Conservation (phyloP, 106 monocot species). For the Iris macrosiphon region DNA sequence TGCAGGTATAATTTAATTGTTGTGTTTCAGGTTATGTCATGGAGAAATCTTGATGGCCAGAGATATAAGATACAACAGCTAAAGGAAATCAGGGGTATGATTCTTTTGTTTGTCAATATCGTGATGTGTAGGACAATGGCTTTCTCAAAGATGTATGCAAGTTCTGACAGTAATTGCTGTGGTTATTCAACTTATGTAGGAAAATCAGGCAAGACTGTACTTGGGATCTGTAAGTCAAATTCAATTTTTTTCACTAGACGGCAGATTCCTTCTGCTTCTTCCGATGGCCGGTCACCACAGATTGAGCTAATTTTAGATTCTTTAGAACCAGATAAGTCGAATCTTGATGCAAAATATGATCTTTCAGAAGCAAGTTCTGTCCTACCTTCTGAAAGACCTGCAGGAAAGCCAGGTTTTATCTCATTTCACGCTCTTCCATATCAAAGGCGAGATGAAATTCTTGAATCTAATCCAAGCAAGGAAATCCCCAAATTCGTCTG, state of each 20-base stretch:
- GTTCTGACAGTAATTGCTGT: background rate
- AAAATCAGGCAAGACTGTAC: constrained; percentile 7
- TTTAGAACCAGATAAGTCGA: constrained; percentile 11
- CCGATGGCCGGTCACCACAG: constrained; percentile 21
- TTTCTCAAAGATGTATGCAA: background rate
- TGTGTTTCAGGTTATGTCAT: constrained; percentile 13
- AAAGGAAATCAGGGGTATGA: constrained; percentile 8
- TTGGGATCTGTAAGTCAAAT: constrained; percentile 2
- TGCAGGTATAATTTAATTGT: constrained; percentile 1
- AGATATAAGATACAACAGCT: constrained; percentile 9
- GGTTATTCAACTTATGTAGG: constrained; percentile 1
- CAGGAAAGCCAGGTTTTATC: constrained; percentile 69
- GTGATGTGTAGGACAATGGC: background rate
- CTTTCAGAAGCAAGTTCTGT: constrained; percentile 12
- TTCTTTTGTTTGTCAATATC: background rate
- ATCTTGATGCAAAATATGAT: constrained; percentile 9
- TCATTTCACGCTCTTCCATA: constrained; percentile 45
- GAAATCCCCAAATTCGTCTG: constrained; percentile 49
- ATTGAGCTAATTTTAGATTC: constrained; percentile 21
- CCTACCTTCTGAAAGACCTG: constrained; percentile 12
- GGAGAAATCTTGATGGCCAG: constrained; percentile 3
- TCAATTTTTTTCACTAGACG: background rate
- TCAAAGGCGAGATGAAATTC: constrained; percentile 21
- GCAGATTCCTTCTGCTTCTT: constrained; percentile 15
- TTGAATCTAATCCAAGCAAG: constrained; percentile 16